A percentile compares a stretch with the other conserved stretches of the same genome.
Conservation (phyloP, 331 rosid genomes). For the Quercus tomentella region DNA sequence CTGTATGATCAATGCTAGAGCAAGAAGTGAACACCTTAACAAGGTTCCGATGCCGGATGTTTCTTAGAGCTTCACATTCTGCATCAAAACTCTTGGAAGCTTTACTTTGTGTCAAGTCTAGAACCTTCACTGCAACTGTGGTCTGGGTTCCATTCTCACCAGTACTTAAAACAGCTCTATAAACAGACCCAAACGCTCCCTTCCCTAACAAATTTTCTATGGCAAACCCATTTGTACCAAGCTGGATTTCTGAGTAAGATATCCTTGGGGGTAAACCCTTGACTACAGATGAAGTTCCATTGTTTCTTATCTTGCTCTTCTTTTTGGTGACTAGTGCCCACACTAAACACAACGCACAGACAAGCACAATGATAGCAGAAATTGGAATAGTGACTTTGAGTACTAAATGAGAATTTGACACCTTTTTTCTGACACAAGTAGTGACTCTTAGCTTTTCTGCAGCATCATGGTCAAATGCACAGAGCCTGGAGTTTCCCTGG, state of each 20-base stretch:
- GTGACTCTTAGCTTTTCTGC: constrained; percentile 16
- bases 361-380: constrained; percentile 8
- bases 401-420: background rate
- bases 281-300: background rate
- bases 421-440: background rate
- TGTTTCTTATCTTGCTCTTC: constrained; percentile 5
- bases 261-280: constrained; percentile 19
- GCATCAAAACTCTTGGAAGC: constrained; percentile 15
- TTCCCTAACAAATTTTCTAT: constrained; percentile 36
- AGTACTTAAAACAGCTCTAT: constrained; percentile 32
- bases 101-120: background rate
- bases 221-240: constrained; percentile 43
- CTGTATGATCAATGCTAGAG: constrained; percentile 4
- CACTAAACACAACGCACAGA: constrained; percentile 1
- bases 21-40: constrained; percentile 6
- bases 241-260: constrained; percentile 31
- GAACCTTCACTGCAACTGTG: constrained; percentile 18
- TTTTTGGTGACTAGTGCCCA: constrained; percentile 5
- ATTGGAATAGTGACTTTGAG: constrained; percentile 17
- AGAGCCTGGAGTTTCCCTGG: constrained; percentile 29
- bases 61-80: constrained; percentile 13
- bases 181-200: constrained; percentile 48
- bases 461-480: constrained; percentile 22
- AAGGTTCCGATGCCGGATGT: constrained; percentile 17
- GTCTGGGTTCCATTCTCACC: constrained; percentile 2